Evolutionary conservation across 2,329 filamentous ascomycete species (phyloP).

Genomic region (Paracamarosporium sp.): DNA sequence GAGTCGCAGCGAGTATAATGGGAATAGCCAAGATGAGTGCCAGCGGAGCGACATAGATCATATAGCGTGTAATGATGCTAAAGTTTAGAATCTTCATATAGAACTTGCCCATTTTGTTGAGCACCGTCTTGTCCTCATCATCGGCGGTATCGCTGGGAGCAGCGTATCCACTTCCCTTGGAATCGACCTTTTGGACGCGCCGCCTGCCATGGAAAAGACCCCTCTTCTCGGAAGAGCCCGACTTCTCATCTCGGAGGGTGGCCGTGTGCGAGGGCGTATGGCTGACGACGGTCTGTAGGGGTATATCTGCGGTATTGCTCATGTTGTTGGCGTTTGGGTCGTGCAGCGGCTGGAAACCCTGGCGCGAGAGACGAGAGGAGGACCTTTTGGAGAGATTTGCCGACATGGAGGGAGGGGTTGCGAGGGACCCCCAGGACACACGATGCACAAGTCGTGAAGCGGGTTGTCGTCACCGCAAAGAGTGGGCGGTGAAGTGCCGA

Average conservation of each 20-base stretch:
- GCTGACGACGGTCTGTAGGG: constrained; percentile 62
- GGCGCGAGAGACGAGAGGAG: constrained; percentile 34
- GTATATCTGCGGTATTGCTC: constrained; percentile 65
- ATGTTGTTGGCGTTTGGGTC: constrained; percentile 46
- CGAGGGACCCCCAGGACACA: not conserved
- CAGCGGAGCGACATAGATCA: constrained; percentile 67
- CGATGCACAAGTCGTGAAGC: not conserved
- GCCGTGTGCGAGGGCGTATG: constrained; percentile 49
- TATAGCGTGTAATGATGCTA: constrained; percentile 68
- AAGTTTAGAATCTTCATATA: constrained; percentile 68
- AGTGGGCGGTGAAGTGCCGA: not conserved
- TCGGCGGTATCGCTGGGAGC: constrained; percentile 39
- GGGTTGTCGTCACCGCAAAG: not conserved
- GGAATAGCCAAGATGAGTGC: constrained; percentile 66
- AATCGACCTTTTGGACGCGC: constrained; percentile 34
- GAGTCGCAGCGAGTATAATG: constrained; percentile 66
- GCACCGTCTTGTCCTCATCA: constrained; percentile 59
- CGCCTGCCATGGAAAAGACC: constrained; percentile 47
- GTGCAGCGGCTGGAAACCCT: constrained; percentile 43
- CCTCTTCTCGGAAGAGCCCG: constrained; percentile 44
- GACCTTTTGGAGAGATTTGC: constrained; percentile 22
- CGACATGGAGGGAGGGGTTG: constrained; percentile 19
- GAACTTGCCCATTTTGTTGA: constrained; percentile 65
- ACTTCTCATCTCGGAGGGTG: constrained; percentile 29
- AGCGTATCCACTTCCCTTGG: constrained; percentile 30